Evolutionary conservation across 306 rosid species (phyloP).

Genomic region (Cucumis cinereus): DNA sequence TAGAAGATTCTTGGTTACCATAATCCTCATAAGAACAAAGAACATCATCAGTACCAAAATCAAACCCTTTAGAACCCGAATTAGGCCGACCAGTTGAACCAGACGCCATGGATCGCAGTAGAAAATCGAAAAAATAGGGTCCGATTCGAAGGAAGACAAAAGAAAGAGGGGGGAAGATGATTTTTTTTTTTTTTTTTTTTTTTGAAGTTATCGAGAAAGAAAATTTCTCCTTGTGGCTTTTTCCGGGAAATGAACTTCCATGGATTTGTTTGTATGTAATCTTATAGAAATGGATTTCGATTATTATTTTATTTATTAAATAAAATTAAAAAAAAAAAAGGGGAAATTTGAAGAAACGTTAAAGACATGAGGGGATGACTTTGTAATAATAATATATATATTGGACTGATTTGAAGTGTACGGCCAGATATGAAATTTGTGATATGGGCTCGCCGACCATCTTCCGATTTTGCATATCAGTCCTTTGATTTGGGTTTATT

Average conservation of each 20-base stretch:
- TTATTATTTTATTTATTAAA: neutral
- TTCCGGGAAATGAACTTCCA: slow-evolving; percentile 13
- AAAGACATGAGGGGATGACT: neutral
- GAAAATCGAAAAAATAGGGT: slow-evolving; percentile 2
- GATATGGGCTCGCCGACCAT: slow-evolving; percentile 10
- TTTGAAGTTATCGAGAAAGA: neutral
- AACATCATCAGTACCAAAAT: slow-evolving; percentile 58
- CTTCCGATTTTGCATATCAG: neutral
- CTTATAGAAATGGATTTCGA: neutral
- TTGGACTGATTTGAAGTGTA: neutral
- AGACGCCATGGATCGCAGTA: slow-evolving; percentile 53
- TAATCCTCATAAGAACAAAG: slow-evolving; percentile 58
- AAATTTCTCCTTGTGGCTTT: neutral
- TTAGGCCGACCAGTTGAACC: slow-evolving; percentile 66
- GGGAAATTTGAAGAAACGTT: neutral
- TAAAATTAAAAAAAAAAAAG: neutral
- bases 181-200: neutral
- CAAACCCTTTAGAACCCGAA: slow-evolving; percentile 43
- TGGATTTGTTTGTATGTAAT: slow-evolving; percentile 12
- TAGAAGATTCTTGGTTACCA: slow-evolving; percentile 38
- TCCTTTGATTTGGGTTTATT: neutral
- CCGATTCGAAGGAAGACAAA: slow-evolving; percentile 11
- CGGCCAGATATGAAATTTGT: slow-evolving; percentile 8
- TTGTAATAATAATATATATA: neutral
- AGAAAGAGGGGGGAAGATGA: neutral